These are phyloP conservation scores for Amniculicola lignicola DNA, from an alignment of 495 filamentous ascomycete species.

Conservation along the genomic window DNA sequence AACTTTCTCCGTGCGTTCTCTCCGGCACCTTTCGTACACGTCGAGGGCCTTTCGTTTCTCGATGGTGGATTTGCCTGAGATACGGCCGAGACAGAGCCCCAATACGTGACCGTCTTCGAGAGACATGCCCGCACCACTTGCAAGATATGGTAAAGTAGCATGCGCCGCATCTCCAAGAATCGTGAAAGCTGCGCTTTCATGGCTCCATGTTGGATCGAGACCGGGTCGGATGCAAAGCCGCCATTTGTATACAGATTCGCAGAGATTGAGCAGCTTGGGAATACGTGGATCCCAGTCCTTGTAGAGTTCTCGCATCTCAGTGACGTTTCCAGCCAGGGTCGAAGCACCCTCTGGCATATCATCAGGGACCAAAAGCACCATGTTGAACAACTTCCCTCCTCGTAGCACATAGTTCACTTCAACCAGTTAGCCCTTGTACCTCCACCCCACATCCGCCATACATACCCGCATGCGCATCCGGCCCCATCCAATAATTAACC, in stretches of 20 bases:
- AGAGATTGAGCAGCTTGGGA: constrained; percentile 30
- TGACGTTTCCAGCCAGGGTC: constrained; percentile 56
- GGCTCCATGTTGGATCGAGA: constrained; percentile 29
- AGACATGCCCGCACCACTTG: constrained; percentile 27
- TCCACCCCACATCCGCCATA: background rate
- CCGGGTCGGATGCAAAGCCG: constrained; percentile 29
- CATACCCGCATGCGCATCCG: constrained; percentile 56
- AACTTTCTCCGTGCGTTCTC: constrained; percentile 50
- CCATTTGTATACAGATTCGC: constrained; percentile 33
- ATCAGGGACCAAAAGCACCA: constrained; percentile 69
- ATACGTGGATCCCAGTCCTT: constrained; percentile 51
- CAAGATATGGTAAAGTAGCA: constrained; percentile 31
- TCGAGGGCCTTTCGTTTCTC: constrained; percentile 44
- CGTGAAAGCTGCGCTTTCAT: constrained; percentile 27
- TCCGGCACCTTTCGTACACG: constrained; percentile 51
- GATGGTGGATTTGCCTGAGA: constrained; percentile 37
- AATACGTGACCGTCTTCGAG: constrained; percentile 31
- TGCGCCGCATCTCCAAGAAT: constrained; percentile 36
- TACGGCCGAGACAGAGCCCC: constrained; percentile 42
- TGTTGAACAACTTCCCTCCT: constrained; percentile 62
- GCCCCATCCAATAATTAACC: constrained; percentile 73
- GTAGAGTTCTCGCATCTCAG: constrained; percentile 65
- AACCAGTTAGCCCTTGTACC: background rate
- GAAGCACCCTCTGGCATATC: constrained; percentile 58
- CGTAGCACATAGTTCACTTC: constrained; percentile 59